Conservation (phyloP, 305 asterid genomes). For the Lippia alba region DNA sequence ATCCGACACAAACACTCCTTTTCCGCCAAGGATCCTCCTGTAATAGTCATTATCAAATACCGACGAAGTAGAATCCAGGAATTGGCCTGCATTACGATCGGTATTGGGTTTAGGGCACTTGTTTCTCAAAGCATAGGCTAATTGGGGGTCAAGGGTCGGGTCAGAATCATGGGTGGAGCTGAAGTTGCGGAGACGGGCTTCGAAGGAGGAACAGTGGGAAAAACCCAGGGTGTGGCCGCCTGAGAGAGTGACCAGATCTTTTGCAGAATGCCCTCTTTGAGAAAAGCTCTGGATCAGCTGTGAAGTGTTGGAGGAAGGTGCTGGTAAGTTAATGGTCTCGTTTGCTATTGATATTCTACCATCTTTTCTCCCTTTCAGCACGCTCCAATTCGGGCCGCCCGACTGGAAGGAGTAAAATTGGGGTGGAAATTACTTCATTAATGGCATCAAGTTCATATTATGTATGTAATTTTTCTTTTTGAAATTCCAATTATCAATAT, state of each 20-base stretch:
- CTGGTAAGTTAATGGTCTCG: constrained; percentile 69
- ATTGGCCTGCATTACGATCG: constrained; percentile 63
- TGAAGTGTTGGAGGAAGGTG: constrained; percentile 63
- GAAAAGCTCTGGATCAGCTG: constrained; percentile 66
- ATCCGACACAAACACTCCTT: constrained; percentile 72
- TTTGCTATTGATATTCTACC: constrained; percentile 69
- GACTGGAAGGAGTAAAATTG: constrained; percentile 41
- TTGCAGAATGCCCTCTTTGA: constrained; percentile 56
- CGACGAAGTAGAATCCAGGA: constrained; percentile 66
- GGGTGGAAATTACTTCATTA: not conserved
- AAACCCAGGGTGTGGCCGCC: constrained; percentile 87
- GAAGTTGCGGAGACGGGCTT: constrained; percentile 67
- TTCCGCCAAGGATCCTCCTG: constrained; percentile 49
- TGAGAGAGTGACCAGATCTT: constrained; percentile 73
- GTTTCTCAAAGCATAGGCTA: constrained; percentile 50
- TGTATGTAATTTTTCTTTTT: too few relatives aligned
- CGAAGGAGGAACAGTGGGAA: constrained; percentile 84
- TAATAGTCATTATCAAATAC: constrained; percentile 70
- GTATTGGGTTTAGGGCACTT: constrained; percentile 60
- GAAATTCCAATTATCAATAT: not conserved
- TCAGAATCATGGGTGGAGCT: constrained; percentile 58
- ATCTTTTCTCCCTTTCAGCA: constrained; percentile 70
- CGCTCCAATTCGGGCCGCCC: constrained; percentile 76
- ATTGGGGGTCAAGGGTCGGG: constrained; percentile 56
- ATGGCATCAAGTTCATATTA: too few relatives aligned